Evolutionary conservation across 352 stramenopile genomes (phyloP).

Genomic region (Blastocystis sp.): DNA sequence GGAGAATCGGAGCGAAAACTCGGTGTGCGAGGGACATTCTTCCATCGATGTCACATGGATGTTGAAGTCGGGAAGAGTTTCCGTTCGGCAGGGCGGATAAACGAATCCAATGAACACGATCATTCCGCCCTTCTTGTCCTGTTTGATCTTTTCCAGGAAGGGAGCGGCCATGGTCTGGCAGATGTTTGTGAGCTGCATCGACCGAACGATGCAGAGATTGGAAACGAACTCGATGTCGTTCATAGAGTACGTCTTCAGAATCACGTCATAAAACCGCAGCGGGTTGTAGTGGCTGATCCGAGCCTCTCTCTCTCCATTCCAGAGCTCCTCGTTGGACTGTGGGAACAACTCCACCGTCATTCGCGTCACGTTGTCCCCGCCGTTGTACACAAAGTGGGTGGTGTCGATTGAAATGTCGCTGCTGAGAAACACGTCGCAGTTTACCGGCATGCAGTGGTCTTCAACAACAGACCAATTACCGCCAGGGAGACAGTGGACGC

Average conservation of each 20-base stretch:
- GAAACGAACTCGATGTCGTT: not conserved
- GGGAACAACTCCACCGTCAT: not conserved
- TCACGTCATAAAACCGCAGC: not conserved
- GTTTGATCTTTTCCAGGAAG: not conserved
- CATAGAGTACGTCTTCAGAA: not conserved
- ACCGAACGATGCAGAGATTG: not conserved
- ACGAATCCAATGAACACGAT: not conserved
- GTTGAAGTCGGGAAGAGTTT: not conserved
- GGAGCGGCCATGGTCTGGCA: not conserved
- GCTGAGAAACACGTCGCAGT: slow-evolving; percentile 9
- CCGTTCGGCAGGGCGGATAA: not conserved
- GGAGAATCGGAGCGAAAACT: not conserved
- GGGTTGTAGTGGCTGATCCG: not conserved
- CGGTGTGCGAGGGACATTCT: not conserved
- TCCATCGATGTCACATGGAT: not conserved
- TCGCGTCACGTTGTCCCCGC: not conserved
- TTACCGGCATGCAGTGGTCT: not conserved
- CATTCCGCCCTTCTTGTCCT: not conserved
- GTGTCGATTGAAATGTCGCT: not conserved
- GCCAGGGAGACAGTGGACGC: not conserved
- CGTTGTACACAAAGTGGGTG: not conserved
- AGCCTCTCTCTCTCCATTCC: not conserved
- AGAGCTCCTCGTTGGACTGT: not conserved
- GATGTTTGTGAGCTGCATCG: not conserved
- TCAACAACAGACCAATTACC: not conserved